phyloP scores from a whole-genome alignment of 176 grass and related monocot genomes.

The Bromus sterilis region DNA sequence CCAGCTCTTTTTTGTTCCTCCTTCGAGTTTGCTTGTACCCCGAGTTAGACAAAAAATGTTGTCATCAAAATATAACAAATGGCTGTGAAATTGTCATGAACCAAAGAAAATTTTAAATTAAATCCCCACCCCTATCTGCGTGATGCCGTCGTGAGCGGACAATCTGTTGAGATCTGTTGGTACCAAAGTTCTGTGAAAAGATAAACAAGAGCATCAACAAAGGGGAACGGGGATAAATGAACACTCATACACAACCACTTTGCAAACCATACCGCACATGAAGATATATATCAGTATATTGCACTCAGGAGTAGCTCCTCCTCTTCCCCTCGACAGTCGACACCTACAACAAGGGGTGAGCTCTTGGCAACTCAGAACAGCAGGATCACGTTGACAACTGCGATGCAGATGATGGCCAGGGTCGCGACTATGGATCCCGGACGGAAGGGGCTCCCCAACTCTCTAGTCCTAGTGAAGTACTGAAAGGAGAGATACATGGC shows the following conservation, averaged over 20 bases:
- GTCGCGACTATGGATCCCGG: constrained; percentile 70
- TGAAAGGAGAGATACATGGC: constrained; percentile 73
- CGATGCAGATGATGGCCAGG: constrained; percentile 56
- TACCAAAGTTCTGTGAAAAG: not conserved
- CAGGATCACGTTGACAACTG: constrained; percentile 34
- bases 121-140: not conserved
- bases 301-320: not conserved
- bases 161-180: not conserved
- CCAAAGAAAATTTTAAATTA: not conserved
- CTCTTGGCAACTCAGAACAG: constrained; percentile 41
- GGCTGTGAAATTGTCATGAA: not conserved
- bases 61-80: not conserved
- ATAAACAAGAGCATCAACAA: not conserved
- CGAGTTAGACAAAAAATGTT: not conserved
- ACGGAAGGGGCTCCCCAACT: constrained; percentile 56
- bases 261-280: not conserved
- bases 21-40: not conserved
- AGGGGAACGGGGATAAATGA: not conserved
- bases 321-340: not conserved
- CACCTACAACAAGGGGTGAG: not conserved
- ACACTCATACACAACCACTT: not conserved
- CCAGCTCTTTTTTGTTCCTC: not conserved
- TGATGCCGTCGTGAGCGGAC: not conserved
- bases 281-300: not conserved
- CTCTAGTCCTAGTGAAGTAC: constrained; percentile 54